Evolutionary conservation across 345 rosid species (phyloP).

Genomic region (Reutealis trisperma): DNA sequence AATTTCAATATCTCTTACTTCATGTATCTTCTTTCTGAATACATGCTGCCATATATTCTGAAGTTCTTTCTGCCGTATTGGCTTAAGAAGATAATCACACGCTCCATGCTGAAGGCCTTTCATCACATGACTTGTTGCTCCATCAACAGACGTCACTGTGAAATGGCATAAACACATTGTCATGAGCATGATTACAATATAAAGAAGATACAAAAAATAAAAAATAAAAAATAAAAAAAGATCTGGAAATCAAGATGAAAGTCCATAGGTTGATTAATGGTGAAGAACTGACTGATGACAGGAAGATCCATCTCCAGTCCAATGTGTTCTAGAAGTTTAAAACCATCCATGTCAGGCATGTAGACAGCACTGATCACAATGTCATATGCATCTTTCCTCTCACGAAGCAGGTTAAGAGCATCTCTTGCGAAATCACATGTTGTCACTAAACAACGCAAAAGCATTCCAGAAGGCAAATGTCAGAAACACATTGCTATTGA

Average conservation of each 20-base stretch:
- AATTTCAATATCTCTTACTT: slow-evolving; percentile 66
- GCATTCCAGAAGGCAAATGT: slow-evolving; percentile 19
- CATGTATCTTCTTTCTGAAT: slow-evolving; percentile 72
- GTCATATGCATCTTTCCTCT: slow-evolving; percentile 86
- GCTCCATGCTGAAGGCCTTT: slow-evolving; percentile 96
- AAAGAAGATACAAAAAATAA: slow-evolving; percentile 8
- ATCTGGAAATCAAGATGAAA: slow-evolving; percentile 18
- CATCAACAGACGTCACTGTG: slow-evolving; percentile 97
- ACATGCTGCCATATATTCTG: slow-evolving; percentile 98
- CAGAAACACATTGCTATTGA: neutral
- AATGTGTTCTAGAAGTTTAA: slow-evolving; percentile 91
- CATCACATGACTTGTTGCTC: slow-evolving; percentile 86
- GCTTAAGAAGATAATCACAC: slow-evolving; percentile 94
- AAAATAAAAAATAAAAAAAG: neutral
- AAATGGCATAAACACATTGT: slow-evolving; percentile 19
- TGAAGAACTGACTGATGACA: slow-evolving; percentile 74
- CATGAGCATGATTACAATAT: slow-evolving; percentile 21
- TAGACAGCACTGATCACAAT: slow-evolving; percentile 93
- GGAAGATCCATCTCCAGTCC: slow-evolving; percentile 98
- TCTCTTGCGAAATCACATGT: slow-evolving; percentile 89
- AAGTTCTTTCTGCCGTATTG: slow-evolving; percentile 94
- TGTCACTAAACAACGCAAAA: slow-evolving; percentile 54
- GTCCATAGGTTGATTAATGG: slow-evolving; percentile 14
- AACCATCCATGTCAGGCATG: slow-evolving; percentile 99
- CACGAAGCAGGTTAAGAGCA: slow-evolving; percentile 72